Base-by-base conservation (phyloP, 2,329 filamentous ascomycete genomes). In the Penicillium freii region DNA sequence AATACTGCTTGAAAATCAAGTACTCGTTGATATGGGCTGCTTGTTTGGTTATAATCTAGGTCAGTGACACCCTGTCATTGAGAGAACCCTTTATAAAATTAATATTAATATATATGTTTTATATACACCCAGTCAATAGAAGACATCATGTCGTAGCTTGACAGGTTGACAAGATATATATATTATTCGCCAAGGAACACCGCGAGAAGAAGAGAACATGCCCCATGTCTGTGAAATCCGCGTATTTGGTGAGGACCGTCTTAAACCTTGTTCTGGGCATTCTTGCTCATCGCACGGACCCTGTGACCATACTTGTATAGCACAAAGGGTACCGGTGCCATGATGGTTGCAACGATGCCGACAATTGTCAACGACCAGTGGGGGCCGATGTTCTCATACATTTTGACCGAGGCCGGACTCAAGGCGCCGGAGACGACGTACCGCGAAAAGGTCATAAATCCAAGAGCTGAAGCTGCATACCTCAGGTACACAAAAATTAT, bases 401-500 rank as follows among this genome's bases (percentile, higher is more conserved):
- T 69, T 13, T 72, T 67, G 31, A 71, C 66, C 0, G 62, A 65
- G 1, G 63, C 70, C 8, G 67, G 62, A 1, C 66, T 65, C 65
- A 78, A 69, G 0, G 68, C 76, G 4, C 76, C 75, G 1, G 73
- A 69, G 19, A 67, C 67, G 11, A 74, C 55, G 51, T 78, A 79
- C 5, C 78, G 71, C 0, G 70, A 67, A 13, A 80, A 65, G 0
- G 77, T 77, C 13, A 76, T 65, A 34, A 75, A 67, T 0, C 75
- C 76, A 21, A 82, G 68, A 0, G 79, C 80, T 1, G 71, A 76
- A 1, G 80, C 82, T 0, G 81, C 77, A 58, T 81, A 82, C 1
- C 72, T 72, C 42, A 80, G 78, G 60, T 84, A 86, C 8, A 74
- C 75, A 60, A 84, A 81, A 51, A 85, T 84, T 56, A 85, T 79